Evolutionary conservation across 2,329 filamentous ascomycete species (phyloP), one percentile per base, ranked within the genome.

Genomic region (Atkinsonella hypoxylon): DNA sequence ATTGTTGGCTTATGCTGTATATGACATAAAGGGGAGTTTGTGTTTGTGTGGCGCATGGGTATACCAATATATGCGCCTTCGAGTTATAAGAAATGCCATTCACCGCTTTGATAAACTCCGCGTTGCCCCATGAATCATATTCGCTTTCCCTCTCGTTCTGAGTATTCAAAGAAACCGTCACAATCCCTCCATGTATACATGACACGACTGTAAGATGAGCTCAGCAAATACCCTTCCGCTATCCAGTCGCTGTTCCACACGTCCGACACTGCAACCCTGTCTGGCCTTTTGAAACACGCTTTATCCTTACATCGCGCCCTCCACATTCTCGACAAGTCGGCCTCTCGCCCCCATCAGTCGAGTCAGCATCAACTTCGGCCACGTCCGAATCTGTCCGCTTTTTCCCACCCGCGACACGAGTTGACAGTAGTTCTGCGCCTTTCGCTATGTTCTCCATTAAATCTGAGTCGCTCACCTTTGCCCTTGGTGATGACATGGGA

Each of bases 301-400:
- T 51, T 9, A 13, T 20, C 42, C 47, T 34, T n/a, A 54, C 41
- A 40, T 40, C 39, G 36, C 31, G 42, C 12, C 51, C 45, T n/a
- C 53, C 51, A 31, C 51, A 53, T 47, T 38, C 53, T 6, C 52
- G 49, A 38, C 51, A 53, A 38, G 43, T 31, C 17, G 44, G 47
- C n/a, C 53, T 41, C 51, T 49, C 53, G 53, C 47, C 51, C 8
- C 52, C 49, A 15, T 59, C 59, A 12, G 52, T 55, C 9, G 60
- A 62, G 12, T 63, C 62, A 6, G 55, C 55, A 47, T 62, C 65
- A 49, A 65, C 58, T 31, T 61, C 60, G 1, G 61, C 65, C 18
- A 67, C 56, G 0, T 64, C 64, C 30, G 65, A 67, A 49, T 67
- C 65, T 13, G 62, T 61, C 20, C 63, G 57, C 52, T 62, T 62